Conservation (phyloP, 345 rosid species). For the Trapa incisa region DNA sequence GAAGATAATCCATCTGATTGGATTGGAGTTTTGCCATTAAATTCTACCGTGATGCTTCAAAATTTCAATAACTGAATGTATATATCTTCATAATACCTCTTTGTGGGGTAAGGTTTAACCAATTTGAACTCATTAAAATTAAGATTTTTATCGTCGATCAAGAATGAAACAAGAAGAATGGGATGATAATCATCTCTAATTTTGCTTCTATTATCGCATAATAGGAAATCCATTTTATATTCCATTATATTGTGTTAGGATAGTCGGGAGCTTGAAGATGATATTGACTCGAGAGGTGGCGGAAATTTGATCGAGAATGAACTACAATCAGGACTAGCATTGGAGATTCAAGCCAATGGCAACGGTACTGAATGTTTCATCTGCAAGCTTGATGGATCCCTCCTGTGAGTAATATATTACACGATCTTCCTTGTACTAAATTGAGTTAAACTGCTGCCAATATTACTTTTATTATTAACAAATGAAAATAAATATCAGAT, state of each 20-base stretch:
- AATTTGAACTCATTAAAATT: background rate
- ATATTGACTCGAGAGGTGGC: constrained; percentile 15
- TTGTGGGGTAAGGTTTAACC: background rate
- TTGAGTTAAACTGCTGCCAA: background rate
- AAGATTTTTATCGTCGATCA: background rate
- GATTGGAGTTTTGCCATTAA: background rate
- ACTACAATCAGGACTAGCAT: constrained; percentile 11
- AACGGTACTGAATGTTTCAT: constrained; percentile 18
- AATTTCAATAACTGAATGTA: background rate
- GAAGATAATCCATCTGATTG: background rate
- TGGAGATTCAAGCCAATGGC: constrained; percentile 10
- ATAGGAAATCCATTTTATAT: constrained; percentile 4
- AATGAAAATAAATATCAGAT: background rate
- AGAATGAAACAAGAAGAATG: background rate
- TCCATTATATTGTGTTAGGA: constrained; percentile 45
- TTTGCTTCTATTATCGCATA: background rate
- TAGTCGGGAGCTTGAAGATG: constrained; percentile 37
- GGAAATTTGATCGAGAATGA: constrained; percentile 14
- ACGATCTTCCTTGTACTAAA: background rate
- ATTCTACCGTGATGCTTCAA: background rate
- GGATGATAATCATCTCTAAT: background rate
- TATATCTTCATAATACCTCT: background rate
- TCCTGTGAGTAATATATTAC: constrained; percentile 32
- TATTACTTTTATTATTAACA: background rate
- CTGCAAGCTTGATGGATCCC: constrained; percentile 38